A percentile compares a stretch with the other conserved stretches of the same genome.
Conservation (phyloP, 768 basidiomycete genomes). For the Panaeolus papilionaceus region DNA sequence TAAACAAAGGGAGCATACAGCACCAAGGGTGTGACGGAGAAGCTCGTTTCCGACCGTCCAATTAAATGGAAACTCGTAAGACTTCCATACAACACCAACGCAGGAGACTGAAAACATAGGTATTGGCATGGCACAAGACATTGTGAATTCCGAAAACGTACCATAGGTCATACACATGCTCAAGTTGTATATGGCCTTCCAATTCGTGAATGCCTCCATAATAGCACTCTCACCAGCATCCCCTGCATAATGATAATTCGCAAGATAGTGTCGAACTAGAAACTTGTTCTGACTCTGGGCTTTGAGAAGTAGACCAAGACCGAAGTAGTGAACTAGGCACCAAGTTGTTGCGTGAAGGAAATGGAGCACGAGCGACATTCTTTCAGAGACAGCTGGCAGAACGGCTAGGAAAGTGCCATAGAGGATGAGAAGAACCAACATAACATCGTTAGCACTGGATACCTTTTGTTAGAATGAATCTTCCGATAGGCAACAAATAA, state of each 20-base stretch:
- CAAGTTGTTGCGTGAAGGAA: conserved; percentile 85
- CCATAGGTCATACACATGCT: conserved; percentile 96
- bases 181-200: conserved; percentile 93
- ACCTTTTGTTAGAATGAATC: not conserved
- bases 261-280: conserved; percentile 91
- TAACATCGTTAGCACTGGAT: conserved; percentile 81
- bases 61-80: conserved; percentile 79
- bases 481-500: not conserved
- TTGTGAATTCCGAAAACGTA: conserved; percentile 35
- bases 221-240: conserved; percentile 76
- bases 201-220: conserved; percentile 94
- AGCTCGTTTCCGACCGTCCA: conserved; percentile 92
- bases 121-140: conserved; percentile 7
- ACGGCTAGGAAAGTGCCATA: conserved; percentile 70
- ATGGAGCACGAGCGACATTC: conserved; percentile 65
- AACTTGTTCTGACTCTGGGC: conserved; percentile 89
- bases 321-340: conserved; percentile 89
- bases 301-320: conserved; percentile 81
- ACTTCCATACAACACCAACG: conserved; percentile 86
- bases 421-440: conserved; percentile 74
- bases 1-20: conserved; percentile 54
- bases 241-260: conserved; percentile 89
- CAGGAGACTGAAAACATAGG: conserved; percentile 70
- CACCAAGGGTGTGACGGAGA: conserved; percentile 87
- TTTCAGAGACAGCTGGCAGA: conserved; percentile 59